Evolutionary conservation across 2,329 filamentous ascomycete species (phyloP).

Genomic region (Rhinocladiella mackenziei): DNA sequence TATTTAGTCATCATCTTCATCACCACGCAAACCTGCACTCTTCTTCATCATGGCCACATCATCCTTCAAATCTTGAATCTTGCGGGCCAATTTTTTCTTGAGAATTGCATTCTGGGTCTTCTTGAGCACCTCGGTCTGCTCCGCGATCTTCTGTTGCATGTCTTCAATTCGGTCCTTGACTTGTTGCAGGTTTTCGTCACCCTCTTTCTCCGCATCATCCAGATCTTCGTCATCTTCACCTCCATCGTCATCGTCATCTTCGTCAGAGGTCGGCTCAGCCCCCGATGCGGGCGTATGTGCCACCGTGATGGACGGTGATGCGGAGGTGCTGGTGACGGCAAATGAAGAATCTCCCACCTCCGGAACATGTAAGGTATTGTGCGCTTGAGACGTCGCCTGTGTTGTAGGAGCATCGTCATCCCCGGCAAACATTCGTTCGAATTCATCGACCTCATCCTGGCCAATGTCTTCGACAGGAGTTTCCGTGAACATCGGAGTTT

Average conservation of each 20-base stretch:
- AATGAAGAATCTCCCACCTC: conserved; percentile 32
- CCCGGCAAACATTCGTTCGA: conserved; percentile 33
- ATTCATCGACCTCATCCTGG: conserved; percentile 34
- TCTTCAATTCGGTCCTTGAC: conserved; percentile 41
- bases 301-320: conserved; percentile 30
- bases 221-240: conserved; percentile 42
- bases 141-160: conserved; percentile 43
- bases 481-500: conserved; percentile 19
- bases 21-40: conserved; percentile 24
- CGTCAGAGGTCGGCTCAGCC: conserved; percentile 25
- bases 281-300: conserved; percentile 29
- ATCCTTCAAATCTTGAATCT: conserved; percentile 33
- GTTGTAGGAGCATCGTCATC: conserved; percentile 33
- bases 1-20: conserved; percentile 27
- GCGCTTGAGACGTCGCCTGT: conserved; percentile 5
- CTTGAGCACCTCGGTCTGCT: conserved; percentile 41
- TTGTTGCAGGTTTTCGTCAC: conserved; percentile 33
- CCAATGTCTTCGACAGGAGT: conserved; percentile 33
- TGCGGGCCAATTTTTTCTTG: conserved; percentile 42
- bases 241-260: conserved; percentile 35
- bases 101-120: conserved; percentile 24
- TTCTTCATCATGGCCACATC: conserved; percentile 28
- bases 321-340: conserved; percentile 25
- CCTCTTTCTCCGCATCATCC: conserved; percentile 41
- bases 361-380: conserved; percentile 18